Evolutionary conservation across 345 rosid genomes (phyloP), one percentile per base, ranked within the genome.

Genomic region (Pistacia vera): DNA sequence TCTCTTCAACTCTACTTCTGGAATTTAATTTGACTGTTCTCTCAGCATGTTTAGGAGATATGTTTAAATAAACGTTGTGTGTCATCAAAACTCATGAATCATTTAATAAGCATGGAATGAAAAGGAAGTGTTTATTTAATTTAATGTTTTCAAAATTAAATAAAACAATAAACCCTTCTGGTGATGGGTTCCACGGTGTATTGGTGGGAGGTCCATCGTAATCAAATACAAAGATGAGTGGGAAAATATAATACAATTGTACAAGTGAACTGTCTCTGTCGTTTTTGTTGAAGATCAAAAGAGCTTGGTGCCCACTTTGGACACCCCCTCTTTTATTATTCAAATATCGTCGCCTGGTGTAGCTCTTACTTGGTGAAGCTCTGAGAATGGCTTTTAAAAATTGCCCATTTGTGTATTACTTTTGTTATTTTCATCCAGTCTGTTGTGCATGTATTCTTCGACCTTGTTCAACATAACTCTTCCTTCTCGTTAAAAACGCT

Each of bases 361-460:
- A 73, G 83, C 58, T 81, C 16, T 77, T 81, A 5, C 33, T 22
- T 69, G 74, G 78, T 72, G 55, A 60, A 62, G 76, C 11, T 30
- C 58, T 16, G 12, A n/a, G 7, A 20, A 22, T 28, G 12, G 16
- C 28, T 52, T 41, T 41, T 0, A 55, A 66, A 55, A 58, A 46
- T 30, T 14, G 22, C 60, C 63, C 2, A 30, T 30, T 30, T 30
- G 33, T 30, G 33, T 30, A 30, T 30, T 30, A 30, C 16, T 10
- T 28, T 16, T 59, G 10, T 49, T 36, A 14, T 36, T 60, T n/a
- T 74, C 28, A 79, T 51, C 69, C 76, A 33, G 16, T 35, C 48
- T 77, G 86, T 35, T 77, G 86, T 35, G 86, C 84, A 38, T 85
- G 82, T 4, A 85, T 62, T 72, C 36, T 86, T 76, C 62, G 61